phyloP scores from a whole-genome alignment of 257 asterid species.

The Linaria vulgaris region DNA sequence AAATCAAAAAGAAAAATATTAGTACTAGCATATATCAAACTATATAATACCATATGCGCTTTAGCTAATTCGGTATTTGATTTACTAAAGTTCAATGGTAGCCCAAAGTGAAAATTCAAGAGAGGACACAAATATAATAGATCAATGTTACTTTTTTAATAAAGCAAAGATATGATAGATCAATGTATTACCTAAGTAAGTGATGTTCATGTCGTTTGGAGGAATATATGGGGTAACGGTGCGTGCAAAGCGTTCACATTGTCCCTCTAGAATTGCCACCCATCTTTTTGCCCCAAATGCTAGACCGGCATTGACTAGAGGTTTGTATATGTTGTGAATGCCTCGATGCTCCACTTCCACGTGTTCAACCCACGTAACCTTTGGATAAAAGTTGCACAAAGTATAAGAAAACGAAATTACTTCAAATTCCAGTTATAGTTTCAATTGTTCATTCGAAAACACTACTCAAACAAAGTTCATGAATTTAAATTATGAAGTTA shows the following conservation, averaged over 20 bases:
- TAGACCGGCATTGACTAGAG: conserved; percentile 44
- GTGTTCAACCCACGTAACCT: conserved; percentile 71
- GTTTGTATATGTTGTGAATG: conserved; percentile 33
- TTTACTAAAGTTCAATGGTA: no score
- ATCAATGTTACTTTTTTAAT: no score
- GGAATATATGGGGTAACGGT: conserved; percentile 15
- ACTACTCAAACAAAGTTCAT: neutral
- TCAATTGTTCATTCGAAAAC: neutral
- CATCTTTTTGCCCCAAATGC: conserved; percentile 67
- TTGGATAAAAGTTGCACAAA: neutral
- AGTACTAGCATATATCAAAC: no score
- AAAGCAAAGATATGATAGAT: no score
- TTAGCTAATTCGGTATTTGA: no score
- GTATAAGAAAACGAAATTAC: neutral
- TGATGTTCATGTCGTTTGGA: neutral
- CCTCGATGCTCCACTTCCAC: conserved; percentile 39
- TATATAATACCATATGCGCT: no score
- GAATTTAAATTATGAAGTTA: no score
- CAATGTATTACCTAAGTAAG: conserved; percentile 20
- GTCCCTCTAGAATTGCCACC: conserved; percentile 42
- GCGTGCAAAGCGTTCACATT: conserved; percentile 41
- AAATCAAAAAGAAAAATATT: no score
- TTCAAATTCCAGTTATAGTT: neutral
- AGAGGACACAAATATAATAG: no score
- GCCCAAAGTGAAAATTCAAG: no score